These are phyloP conservation scores for Phytophthora pisi DNA, from an alignment of 352 stramenopile species.

Conservation along the genomic window DNA sequence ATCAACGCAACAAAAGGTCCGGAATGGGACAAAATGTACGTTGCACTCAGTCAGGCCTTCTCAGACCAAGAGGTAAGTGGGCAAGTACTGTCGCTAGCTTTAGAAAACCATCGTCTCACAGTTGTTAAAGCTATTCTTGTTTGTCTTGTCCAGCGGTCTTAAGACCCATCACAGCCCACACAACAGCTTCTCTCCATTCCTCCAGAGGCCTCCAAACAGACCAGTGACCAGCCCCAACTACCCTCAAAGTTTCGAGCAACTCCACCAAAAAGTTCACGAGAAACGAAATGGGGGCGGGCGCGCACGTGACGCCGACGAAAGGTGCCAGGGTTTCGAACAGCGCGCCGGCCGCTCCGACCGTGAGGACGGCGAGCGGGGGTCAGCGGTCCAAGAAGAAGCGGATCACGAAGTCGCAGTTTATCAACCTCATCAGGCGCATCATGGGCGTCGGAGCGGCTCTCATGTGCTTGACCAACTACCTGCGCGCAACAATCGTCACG, in stretches of 20 bases:
- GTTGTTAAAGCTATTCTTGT: conserved; percentile 13
- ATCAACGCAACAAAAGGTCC: background rate
- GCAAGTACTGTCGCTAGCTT: background rate
- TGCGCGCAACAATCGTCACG: conserved; percentile 32
- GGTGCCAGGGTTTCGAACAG: conserved; percentile 2
- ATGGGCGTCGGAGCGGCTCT: conserved; percentile 30
- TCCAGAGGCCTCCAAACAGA: background rate
- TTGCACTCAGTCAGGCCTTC: background rate
- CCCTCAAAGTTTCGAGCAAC: conserved; percentile 1
- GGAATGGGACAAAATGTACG: background rate
- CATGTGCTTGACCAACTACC: conserved; percentile 38
- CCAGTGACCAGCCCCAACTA: background rate
- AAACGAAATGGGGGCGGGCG: conserved; percentile 13
- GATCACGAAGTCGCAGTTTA: conserved; percentile 23
- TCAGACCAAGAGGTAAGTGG: background rate
- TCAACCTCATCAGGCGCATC: conserved; percentile 33
- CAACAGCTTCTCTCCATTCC: conserved; percentile 5
- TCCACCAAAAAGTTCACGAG: background rate
- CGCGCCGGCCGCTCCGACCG: background rate
- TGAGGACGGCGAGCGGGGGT: background rate
- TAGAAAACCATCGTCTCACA: conserved; percentile 2
- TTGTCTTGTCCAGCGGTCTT: conserved; percentile 12
- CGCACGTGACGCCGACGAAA: conserved; percentile 23
- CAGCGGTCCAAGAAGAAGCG: conserved; percentile 30
- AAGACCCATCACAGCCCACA: background rate